A percentile compares a stretch with the other conserved stretches of the same genome.
These are phyloP conservation scores for Trichosanthes truncata DNA, from an alignment of 306 rosid genomes.

Conservation along the genomic window DNA sequence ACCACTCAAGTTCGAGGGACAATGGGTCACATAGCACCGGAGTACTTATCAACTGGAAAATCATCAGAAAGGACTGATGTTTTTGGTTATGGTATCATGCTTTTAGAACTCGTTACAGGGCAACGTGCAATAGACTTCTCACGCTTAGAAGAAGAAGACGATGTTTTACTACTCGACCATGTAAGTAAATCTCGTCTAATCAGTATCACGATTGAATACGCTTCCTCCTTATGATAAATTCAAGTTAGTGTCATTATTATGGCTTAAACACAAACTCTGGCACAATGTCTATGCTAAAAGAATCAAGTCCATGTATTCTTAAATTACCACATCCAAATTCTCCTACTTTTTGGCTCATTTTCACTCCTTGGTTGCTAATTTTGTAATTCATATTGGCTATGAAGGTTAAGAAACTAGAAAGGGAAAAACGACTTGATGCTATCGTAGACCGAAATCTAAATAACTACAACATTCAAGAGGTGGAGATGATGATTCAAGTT, in stretches of 20 bases:
- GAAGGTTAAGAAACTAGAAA: slow-evolving; percentile 89
- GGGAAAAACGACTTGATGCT: slow-evolving; percentile 68
- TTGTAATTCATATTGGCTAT: not conserved
- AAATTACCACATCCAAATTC: not conserved
- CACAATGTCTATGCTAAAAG: not conserved
- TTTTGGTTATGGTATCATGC: slow-evolving; percentile 97
- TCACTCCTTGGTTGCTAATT: slow-evolving; percentile 6
- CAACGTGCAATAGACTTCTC: slow-evolving; percentile 96
- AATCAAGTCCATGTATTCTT: not conserved
- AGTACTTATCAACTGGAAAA: slow-evolving; percentile 93
- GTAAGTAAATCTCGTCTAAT: slow-evolving; percentile 36
- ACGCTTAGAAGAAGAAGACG: slow-evolving; percentile 96
- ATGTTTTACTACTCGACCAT: slow-evolving; percentile 86
- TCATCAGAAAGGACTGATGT: slow-evolving; percentile 98
- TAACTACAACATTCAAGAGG: slow-evolving; percentile 60
- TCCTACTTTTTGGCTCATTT: not conserved
- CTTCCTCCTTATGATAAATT: not conserved
- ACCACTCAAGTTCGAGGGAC: slow-evolving; percentile 99
- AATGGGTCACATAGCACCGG: slow-evolving; percentile 99
- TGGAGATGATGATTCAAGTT: slow-evolving; percentile 90
- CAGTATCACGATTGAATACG: not conserved
- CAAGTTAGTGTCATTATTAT: not conserved
- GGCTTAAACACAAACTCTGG: not conserved
- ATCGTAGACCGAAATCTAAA: slow-evolving; percentile 75
- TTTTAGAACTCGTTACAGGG: slow-evolving; percentile 91